Evolutionary conservation across 1,284 basidiomycete species (phyloP).

Genomic region (Rhodotorula sp.): DNA sequence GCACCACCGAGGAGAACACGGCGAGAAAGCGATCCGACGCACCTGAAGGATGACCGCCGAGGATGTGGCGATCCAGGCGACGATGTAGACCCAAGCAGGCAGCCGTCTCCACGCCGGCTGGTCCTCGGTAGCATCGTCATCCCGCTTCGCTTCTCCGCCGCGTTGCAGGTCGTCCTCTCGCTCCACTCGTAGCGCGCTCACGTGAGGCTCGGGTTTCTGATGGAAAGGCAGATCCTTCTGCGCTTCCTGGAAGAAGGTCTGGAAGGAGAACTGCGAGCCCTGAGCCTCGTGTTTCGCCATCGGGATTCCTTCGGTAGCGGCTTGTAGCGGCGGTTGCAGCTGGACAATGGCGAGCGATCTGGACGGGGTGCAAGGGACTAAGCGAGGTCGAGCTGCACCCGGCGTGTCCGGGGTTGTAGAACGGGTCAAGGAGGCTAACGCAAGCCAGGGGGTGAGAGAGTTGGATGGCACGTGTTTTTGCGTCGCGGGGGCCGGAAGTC

Average conservation of each 20-base stretch:
- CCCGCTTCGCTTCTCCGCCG: neutral
- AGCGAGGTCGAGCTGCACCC: neutral
- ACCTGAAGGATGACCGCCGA: conserved; percentile 81
- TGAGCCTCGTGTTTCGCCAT: neutral
- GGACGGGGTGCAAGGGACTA: neutral
- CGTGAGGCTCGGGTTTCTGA: conserved; percentile 17
- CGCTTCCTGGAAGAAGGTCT: conserved; percentile 15
- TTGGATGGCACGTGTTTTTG: too few relatives aligned
- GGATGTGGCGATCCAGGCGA: conserved; percentile 78
- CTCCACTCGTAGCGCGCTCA: conserved; percentile 6
- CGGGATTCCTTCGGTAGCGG: neutral
- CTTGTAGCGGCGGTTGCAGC: neutral
- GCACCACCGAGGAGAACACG: neutral
- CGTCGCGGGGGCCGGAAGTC: too few relatives aligned
- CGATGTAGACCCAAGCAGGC: conserved; percentile 38
- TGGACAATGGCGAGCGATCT: neutral
- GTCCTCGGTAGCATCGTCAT: neutral
- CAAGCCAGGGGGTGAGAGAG: too few relatives aligned
- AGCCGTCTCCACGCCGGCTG: conserved; percentile 34
- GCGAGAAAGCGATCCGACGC: neutral
- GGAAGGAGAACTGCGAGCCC: conserved; percentile 5
- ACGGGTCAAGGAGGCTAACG: too few relatives aligned
- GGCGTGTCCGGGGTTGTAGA: too few relatives aligned
- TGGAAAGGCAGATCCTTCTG: conserved; percentile 27
- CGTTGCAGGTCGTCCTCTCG: conserved; percentile 4